phyloP scores from a whole-genome alignment of 768 basidiomycete genomes.

The Pleurotus sapidus region DNA sequence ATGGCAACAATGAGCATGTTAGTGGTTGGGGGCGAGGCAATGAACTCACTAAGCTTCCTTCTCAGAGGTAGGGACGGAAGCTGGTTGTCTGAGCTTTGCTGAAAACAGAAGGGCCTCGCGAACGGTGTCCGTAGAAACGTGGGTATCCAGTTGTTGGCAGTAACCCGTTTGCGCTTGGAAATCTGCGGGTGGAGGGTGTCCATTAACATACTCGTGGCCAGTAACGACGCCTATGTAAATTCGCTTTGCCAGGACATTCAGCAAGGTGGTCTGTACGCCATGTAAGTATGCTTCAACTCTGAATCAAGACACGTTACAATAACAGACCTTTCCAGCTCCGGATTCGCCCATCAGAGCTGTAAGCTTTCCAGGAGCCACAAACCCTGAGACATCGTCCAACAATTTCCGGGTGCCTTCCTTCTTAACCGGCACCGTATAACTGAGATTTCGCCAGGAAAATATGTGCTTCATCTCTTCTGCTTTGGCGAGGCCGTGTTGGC shows the following conservation, averaged over 20 bases:
- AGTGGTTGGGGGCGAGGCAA: not conserved
- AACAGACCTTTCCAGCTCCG: constrained; percentile 34
- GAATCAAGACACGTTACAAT: constrained; percentile 51
- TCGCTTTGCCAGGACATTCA: constrained; percentile 42
- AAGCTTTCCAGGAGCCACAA: constrained; percentile 65
- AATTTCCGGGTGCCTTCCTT: constrained; percentile 35
- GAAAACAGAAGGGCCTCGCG: constrained; percentile 80
- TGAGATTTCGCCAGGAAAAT: constrained; percentile 68
- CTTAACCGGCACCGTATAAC: constrained; percentile 54
- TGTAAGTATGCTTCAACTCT: constrained; percentile 17
- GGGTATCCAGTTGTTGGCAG: constrained; percentile 72
- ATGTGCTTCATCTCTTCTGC: constrained; percentile 37
- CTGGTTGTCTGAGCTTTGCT: constrained; percentile 74
- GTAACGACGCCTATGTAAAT: constrained; percentile 30
- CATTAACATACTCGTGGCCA: constrained; percentile 40
- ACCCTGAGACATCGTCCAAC: constrained; percentile 60
- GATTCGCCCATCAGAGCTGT: constrained; percentile 62
- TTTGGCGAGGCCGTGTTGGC: constrained; percentile 1
- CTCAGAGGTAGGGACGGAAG: constrained; percentile 59
- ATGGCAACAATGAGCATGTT: not conserved
- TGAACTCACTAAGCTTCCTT: constrained; percentile 73
- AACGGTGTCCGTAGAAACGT: constrained; percentile 72
- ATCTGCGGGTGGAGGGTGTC: constrained; percentile 35
- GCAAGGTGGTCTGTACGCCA: constrained; percentile 35
- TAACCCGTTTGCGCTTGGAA: constrained; percentile 38